These are phyloP conservation scores for Candida manassasensis DNA, from an alignment of 805 yeast species.

Conservation along the genomic window DNA sequence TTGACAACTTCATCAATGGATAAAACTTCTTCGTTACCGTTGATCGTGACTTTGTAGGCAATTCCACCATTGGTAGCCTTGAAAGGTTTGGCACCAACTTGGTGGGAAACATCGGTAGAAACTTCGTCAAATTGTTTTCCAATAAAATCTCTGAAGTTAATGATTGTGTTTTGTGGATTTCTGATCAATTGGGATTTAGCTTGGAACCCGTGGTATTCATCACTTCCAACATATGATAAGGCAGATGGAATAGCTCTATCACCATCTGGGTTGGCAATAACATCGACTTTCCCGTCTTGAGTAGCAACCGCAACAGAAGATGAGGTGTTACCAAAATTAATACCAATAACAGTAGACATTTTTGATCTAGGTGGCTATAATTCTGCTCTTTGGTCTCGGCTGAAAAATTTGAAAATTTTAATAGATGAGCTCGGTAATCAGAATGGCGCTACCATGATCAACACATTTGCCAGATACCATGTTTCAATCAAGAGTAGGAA, in stretches of 20 bases:
- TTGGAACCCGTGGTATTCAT: slow-evolving; percentile 96
- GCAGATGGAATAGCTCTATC: slow-evolving; percentile 95
- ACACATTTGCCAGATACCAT: no score
- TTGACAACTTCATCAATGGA: slow-evolving; percentile 73
- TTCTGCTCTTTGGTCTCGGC: background rate
- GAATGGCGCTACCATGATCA: slow-evolving; percentile 1
- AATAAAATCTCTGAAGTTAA: slow-evolving; percentile 89
- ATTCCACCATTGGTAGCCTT: slow-evolving; percentile 58
- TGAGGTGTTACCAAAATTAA: slow-evolving; percentile 93
- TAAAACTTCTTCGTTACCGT: slow-evolving; percentile 48
- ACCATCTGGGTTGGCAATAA: slow-evolving; percentile 98
- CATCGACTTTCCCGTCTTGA: slow-evolving; percentile 88
- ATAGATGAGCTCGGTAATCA: background rate
- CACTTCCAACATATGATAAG: slow-evolving; percentile 85
- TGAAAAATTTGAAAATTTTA: slow-evolving; percentile 2
- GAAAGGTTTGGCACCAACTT: slow-evolving; percentile 56
- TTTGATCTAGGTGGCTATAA: slow-evolving; percentile 1
- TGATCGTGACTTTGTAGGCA: slow-evolving; percentile 59
- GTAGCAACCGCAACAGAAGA: slow-evolving; percentile 88
- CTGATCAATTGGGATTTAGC: slow-evolving; percentile 90
- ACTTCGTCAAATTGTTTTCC: slow-evolving; percentile 71
- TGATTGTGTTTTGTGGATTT: slow-evolving; percentile 80
- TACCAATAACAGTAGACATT: slow-evolving; percentile 70
- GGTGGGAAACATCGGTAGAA: slow-evolving; percentile 50
- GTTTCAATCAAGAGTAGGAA: no score